Evolutionary conservation across 2,329 filamentous ascomycete species (phyloP), one percentile per base, ranked within the genome.

Genomic region (Colletotrichum karsti): DNA sequence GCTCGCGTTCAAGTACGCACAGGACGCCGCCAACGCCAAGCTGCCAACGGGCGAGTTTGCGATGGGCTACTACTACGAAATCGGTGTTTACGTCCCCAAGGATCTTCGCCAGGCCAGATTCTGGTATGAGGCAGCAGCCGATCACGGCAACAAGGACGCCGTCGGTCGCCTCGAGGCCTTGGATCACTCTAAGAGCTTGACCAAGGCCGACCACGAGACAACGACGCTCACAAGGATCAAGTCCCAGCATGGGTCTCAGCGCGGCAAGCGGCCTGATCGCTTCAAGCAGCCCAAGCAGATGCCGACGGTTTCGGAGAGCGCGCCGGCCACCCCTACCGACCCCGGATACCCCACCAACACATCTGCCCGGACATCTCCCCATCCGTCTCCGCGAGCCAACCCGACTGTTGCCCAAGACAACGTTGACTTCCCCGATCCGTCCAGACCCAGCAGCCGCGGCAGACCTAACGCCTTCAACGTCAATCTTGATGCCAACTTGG

Each of bases 51-150:
- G 95, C 54, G 94, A 98, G 78, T 99, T 99, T 76, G 96, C 96
- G 26, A 89, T 99, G 85, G 95, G 95, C 10, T 99, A 99, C 80
- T 99, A 98, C 82, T 90, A 96, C 77, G 96, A 99, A 78, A 97
- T 99, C 73, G 96, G 96, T 72, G 97, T 99, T 77, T 91, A 94
- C 76, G 92, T 97, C 24, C 88, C 90, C n/a, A 92, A 93, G 71
- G 93, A 95, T 76, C 81, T 98, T 44, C 87, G 90, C 55, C 93
- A 96, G 77, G 95, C 96, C 1, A 87, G 92, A 70, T 90, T 86
- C 71, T 99, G 96, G 96, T 99, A 99, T 77, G 89, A 92, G 72
- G 91, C 94, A 75, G 95, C 96, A 7, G 92, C 94, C 30, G 91
- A 93, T 33, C 93, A 95, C 75, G 96, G 95, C 37, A 99, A 98